These are phyloP conservation scores for Tetraselmis striata DNA, from an alignment of 139 green algal species.

Conservation along the genomic window DNA sequence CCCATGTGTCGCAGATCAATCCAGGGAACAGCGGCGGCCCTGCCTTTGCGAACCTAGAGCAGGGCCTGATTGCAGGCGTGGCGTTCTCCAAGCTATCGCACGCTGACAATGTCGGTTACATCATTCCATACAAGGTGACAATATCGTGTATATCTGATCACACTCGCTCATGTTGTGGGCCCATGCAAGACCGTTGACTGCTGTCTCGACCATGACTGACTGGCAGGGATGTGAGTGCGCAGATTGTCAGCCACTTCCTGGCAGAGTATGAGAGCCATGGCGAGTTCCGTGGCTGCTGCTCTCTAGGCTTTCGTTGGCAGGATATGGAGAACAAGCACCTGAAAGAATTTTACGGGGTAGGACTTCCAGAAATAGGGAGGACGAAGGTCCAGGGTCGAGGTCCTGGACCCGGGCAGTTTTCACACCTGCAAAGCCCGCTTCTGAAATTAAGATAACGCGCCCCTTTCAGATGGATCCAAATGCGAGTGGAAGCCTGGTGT, in stretches of 20 bases:
- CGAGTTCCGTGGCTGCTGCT: constrained; percentile 52
- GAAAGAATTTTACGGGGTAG: neutral
- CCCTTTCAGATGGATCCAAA: neutral
- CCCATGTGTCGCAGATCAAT: constrained; percentile 7
- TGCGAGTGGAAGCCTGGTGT: constrained; percentile 47
- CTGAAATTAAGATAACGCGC: too few relatives aligned
- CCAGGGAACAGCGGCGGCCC: constrained; percentile 68
- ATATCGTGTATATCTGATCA: too few relatives aligned
- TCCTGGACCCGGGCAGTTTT: too few relatives aligned
- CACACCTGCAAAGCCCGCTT: neutral
- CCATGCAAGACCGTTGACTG: too few relatives aligned
- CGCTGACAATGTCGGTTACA: constrained; percentile 76
- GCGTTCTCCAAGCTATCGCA: constrained; percentile 61
- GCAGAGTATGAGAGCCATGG: constrained; percentile 45
- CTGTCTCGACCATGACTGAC: too few relatives aligned
- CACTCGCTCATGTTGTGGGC: too few relatives aligned
- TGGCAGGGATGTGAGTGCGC: too few relatives aligned
- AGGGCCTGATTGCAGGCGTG: constrained; percentile 41
- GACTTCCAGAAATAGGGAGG: neutral
- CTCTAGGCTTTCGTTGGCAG: constrained; percentile 48
- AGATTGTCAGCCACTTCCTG: constrained; percentile 58
- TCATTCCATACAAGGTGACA: constrained; percentile 57
- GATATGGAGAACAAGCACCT: constrained; percentile 33
- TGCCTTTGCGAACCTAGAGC: constrained; percentile 54
- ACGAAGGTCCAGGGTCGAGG: too few relatives aligned